Conservation (phyloP, 106 monocot genomes). For the Dendrobium nobile region DNA sequence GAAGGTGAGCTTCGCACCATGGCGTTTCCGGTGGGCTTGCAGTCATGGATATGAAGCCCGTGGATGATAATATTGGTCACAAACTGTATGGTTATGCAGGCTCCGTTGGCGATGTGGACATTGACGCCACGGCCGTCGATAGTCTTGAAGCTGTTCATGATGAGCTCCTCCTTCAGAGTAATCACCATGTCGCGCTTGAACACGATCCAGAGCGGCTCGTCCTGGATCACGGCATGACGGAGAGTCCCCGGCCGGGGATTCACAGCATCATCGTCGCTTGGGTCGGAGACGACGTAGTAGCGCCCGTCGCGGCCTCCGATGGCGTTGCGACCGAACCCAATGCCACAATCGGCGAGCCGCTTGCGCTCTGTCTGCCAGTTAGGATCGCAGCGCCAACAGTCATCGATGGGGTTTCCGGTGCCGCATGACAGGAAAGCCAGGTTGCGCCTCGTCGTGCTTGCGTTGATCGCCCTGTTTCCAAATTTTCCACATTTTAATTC, state of each 20-base stretch:
- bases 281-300: conserved; percentile 43
- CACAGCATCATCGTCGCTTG: conserved; percentile 44
- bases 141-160: conserved; percentile 73
- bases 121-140: conserved; percentile 52
- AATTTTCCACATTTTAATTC: not conserved
- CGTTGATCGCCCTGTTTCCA: conserved; percentile 32
- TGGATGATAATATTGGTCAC: conserved; percentile 58
- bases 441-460: conserved; percentile 25
- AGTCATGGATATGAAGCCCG: conserved; percentile 56
- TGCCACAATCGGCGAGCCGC: conserved; percentile 57
- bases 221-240: conserved; percentile 58
- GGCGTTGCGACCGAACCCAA: conserved; percentile 63
- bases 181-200: conserved; percentile 59
- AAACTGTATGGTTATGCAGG: conserved; percentile 54
- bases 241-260: conserved; percentile 51
- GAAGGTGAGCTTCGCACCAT: conserved; percentile 66
- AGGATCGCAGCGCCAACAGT: conserved; percentile 66
- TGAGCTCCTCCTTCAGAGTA: conserved; percentile 48
- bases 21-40: conserved; percentile 60
- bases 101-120: conserved; percentile 59
- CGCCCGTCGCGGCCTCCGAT: conserved; percentile 48
- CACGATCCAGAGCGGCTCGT: conserved; percentile 51
- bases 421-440: conserved; percentile 42
- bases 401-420: conserved; percentile 59
- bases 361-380: conserved; percentile 41